phyloP scores from a whole-genome alignment of 495 filamentous ascomycete species.

The Penicillium waksmanii region DNA sequence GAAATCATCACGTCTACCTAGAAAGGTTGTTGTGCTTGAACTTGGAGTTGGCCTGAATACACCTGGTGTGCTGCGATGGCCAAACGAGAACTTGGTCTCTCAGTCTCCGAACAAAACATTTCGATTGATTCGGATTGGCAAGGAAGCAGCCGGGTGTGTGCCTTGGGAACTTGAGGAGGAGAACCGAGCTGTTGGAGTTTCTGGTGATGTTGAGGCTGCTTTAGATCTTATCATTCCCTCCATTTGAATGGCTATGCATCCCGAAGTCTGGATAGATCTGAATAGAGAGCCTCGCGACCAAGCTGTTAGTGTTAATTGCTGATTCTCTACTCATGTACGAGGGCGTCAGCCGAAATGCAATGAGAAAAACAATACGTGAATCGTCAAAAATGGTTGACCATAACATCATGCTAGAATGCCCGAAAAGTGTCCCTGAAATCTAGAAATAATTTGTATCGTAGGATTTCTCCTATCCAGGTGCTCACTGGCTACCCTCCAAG shows the following conservation, averaged over 20 bases:
- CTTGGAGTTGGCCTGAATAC: conserved; percentile 34
- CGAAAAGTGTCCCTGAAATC: background rate
- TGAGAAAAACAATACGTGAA: no score
- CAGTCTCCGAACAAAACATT: conserved; percentile 9
- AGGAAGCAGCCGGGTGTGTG: conserved; percentile 30
- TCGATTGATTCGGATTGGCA: conserved; percentile 26
- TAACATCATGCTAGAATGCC: conserved; percentile 11
- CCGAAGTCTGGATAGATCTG: no score
- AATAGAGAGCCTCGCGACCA: no score
- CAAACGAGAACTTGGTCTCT: conserved; percentile 30
- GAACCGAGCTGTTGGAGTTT: conserved; percentile 22
- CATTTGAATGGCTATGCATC: no score
- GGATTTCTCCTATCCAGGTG: no score
- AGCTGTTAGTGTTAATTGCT: no score
- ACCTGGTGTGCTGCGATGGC: conserved; percentile 31
- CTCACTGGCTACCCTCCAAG: conserved; percentile 38
- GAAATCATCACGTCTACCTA: background rate
- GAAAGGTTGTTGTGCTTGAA: conserved; percentile 26
- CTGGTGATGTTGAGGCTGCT: conserved; percentile 10
- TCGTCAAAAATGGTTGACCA: no score
- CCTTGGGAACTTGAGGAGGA: conserved; percentile 30
- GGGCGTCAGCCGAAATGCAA: no score
- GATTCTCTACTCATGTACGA: no score
- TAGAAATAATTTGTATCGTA: background rate
- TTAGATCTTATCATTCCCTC: background rate